Evolutionary conservation across 768 basidiomycete genomes (phyloP), one percentile per base, ranked within the genome.

Genomic region (Mycena vitilis): DNA sequence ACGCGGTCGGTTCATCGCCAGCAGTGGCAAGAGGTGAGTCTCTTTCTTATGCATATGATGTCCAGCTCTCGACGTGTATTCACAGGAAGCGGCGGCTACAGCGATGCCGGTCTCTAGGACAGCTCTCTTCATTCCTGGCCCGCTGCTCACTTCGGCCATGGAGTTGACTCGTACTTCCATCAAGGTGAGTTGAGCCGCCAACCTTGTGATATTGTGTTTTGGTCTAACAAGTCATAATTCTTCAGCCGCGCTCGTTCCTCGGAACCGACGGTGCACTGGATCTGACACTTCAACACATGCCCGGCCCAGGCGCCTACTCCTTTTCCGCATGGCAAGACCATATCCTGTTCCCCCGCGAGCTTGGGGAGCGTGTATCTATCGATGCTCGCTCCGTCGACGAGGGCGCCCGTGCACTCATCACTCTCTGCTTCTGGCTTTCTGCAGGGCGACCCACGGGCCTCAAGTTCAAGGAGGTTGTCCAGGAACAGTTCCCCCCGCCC

Each of bases 271-370:
- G 20, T 2, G 34, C 63, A 0, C n/a, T 64, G 34, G 63, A 64
- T 18, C 60, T 61, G n/a, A 61, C 60, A 15, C 49, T 61, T 10
- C n/a, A 52, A 2, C 23, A 38, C 37, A 61, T 61, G 60, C 60
- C 51, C 1, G 60, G 60, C 11, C 15, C 49, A 1, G 60, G 60
- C 0, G 22, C 23, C 10, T 30, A 30, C 40, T 51, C 60, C 0
- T 23, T 61, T 30, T 3, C 20, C 3, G 48, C 60, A 9, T 61
- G 60, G 60, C 60, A 63, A 12, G 37, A 47, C 5, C 30, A 55
- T 8, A 44, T 63, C 9, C 20, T 37, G 0, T 7, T 44, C 5
- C 42, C 62, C 3, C 23, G 11, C 36, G 40, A 16, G 4, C 16
- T 45, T 6, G 42, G 20, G 23, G 51, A 44, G 3, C 30, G 22